Percentiles rank a stretch among this genome's conserved stretches.
phyloP scores from a whole-genome alignment of 176 grass and related monocot genomes.

The Eremochloa ophiuroides region DNA sequence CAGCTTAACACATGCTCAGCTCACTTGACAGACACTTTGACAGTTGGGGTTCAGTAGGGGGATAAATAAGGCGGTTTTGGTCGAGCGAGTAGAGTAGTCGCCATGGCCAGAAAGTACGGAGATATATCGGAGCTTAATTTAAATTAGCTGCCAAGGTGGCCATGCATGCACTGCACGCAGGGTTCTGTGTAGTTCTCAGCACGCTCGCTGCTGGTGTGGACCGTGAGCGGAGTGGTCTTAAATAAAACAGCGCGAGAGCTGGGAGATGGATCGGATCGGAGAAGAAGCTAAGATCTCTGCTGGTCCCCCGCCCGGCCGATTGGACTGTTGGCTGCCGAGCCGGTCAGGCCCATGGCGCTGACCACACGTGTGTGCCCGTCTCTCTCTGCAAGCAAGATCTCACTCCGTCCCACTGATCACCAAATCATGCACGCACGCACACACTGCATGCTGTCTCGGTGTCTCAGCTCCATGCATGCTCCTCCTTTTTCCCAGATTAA shows the following conservation, averaged over 20 bases:
- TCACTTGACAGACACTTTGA: no score
- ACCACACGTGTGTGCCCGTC: slow-evolving; percentile 35
- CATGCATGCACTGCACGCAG: background rate
- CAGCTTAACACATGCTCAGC: background rate
- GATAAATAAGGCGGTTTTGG: no score
- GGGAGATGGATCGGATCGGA: background rate
- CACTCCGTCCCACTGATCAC: slow-evolving; percentile 18
- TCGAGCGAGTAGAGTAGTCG: background rate
- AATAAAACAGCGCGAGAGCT: background rate
- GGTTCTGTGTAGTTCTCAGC: background rate
- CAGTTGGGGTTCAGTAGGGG: no score
- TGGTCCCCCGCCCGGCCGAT: slow-evolving; percentile 56
- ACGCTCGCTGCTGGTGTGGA: background rate
- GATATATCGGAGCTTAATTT: no score
- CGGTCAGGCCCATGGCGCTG: slow-evolving; percentile 40
- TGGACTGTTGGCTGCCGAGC: background rate
- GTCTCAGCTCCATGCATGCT: no score
- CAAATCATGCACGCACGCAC: background rate
- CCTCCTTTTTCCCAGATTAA: no score
- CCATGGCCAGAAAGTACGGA: background rate
- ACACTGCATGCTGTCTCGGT: background rate
- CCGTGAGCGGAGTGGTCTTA: background rate
- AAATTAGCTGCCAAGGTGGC: background rate
- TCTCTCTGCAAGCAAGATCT: slow-evolving; percentile 25
- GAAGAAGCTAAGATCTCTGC: slow-evolving; percentile 23